Evolutionary conservation across 2,329 filamentous ascomycete species (phyloP), one percentile per base, ranked within the genome.

Genomic region (Alternaria brassicicola): DNA sequence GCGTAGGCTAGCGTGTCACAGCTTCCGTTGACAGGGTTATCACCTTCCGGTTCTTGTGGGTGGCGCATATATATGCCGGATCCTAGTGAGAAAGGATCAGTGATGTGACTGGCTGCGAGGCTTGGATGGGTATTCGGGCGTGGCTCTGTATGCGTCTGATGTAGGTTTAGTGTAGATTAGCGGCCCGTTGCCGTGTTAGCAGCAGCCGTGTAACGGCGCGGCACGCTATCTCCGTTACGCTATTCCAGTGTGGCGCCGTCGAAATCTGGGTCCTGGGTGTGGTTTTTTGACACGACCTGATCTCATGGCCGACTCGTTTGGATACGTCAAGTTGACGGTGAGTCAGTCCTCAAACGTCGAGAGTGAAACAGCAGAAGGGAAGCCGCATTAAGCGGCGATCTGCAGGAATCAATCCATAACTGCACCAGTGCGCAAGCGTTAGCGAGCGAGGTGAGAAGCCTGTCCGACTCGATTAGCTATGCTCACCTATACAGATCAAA

Each of bases 171-270:
- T 33, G 21, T 42, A 33, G 12, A 30, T 25, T 26, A 25, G 19
- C 43, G 15, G 26, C 17, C 45, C 43, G 43, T 43, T 30, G 25
- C 25, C 25, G 19, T 31, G n/a, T n/a, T n/a, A 33, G 26, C 28
- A 47, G 15, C 1, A 39, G 36, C 13, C 12, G 39, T 52, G 25
- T 10, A 17, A 54, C 31, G 42, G 25, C 26, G 33, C 17, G 15
- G 23, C 49, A 45, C 52, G 47, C 51, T 45, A 51, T 59, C 46
- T 50, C 52, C 52, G 41, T 28, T 19, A 30, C 12, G 25, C 55
- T 58, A 39, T 12, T 31, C 30, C 25, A 30, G 30, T 55, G 51
- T 36, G 7, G n/a, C 47, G 35, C 50, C 35, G 8, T 19, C 6
- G 28, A 26, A 28, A 19, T 12, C 38, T 28, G 35, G 33, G 28